Base-by-base conservation (phyloP, 2,329 filamentous ascomycete genomes). In the Xylariomycetidae sp. region DNA sequence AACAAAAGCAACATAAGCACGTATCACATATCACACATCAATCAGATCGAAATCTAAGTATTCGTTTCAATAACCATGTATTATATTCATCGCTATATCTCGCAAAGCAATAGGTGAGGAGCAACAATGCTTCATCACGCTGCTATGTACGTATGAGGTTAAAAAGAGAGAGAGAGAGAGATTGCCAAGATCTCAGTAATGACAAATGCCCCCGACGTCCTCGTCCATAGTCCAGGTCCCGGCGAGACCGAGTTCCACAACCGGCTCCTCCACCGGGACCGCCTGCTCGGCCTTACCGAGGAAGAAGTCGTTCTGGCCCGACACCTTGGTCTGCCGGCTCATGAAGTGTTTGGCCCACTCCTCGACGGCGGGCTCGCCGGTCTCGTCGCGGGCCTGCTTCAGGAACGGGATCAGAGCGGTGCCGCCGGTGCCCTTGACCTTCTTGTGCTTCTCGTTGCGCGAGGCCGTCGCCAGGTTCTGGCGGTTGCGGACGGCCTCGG, bases 361-460 rank as follows among this genome's bases (percentile, higher is more conserved):
- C 48, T 77, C 72, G 23, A 97, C 82, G 1, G 89, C 88, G 2
- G 88, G 88, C 59, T 97, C 90, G 12, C 87, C 86, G 1, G 92
- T 98, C 69, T 98, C 92, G 52, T 98, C 89, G 17, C 92, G 75
- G 4, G 92, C 92, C 63, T 98, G 92, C 63, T 97, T 96, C 41
- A 98, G 68, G 62, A 98, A 98, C 0, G 90, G 87, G 36, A 98
- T 96, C 36, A 98, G 67, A 0, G 89, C 86, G 0, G 92, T 97
- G 12, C 92, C 92, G 11, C 92, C 92, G 0, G 92, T 98, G 2
- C 92, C 92, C 27, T 85, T 86, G 17, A 95, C 73, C 31, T 82
- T 82, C 52, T 66, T 64, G 41, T 70, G 64, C 30, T 66, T 63
- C 12, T 58, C 53, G 31, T 68, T 64, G 12, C 64, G 61, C 3